Evolutionary conservation across 1,284 basidiomycete species (phyloP).

Genomic region (Trichosporon coremiiforme): DNA sequence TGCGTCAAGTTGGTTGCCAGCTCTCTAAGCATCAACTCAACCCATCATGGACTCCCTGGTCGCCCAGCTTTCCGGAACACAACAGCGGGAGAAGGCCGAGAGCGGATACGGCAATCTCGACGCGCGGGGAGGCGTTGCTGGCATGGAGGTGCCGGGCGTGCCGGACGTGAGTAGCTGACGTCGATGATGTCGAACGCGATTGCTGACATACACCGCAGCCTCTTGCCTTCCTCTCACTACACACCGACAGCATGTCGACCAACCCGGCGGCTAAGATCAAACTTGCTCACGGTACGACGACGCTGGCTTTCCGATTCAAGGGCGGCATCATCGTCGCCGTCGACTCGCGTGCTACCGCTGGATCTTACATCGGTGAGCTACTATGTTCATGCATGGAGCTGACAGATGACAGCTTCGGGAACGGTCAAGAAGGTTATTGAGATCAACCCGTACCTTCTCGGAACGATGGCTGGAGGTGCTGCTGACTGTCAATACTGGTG

Average conservation of each 20-base stretch:
- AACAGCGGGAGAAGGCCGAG: slow-evolving; percentile 50
- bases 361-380: slow-evolving; percentile 83
- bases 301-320: slow-evolving; percentile 93
- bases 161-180: slow-evolving; percentile 48
- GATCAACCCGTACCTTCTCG: slow-evolving; percentile 97
- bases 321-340: slow-evolving; percentile 98
- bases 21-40: slow-evolving; percentile 16
- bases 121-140: slow-evolving; percentile 44
- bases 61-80: slow-evolving; percentile 60
- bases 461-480: slow-evolving; percentile 99
- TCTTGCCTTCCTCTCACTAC: slow-evolving; percentile 79
- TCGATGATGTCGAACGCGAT: background rate
- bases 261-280: slow-evolving; percentile 95
- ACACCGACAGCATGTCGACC: slow-evolving; percentile 84
- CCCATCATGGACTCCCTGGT: slow-evolving; percentile 74
- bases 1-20: background rate
- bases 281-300: slow-evolving; percentile 98
- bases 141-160: slow-evolving; percentile 53
- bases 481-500: slow-evolving; percentile 62
- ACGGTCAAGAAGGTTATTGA: slow-evolving; percentile 99
- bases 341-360: slow-evolving; percentile 95
- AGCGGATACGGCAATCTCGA: slow-evolving; percentile 69
- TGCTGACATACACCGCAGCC: slow-evolving; percentile 63
- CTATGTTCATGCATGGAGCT: too few species aligned
- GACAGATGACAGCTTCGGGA: slow-evolving; percentile 69